Base-by-base conservation (phyloP, 306 rosid genomes). In the Canavalia ensiformis region DNA sequence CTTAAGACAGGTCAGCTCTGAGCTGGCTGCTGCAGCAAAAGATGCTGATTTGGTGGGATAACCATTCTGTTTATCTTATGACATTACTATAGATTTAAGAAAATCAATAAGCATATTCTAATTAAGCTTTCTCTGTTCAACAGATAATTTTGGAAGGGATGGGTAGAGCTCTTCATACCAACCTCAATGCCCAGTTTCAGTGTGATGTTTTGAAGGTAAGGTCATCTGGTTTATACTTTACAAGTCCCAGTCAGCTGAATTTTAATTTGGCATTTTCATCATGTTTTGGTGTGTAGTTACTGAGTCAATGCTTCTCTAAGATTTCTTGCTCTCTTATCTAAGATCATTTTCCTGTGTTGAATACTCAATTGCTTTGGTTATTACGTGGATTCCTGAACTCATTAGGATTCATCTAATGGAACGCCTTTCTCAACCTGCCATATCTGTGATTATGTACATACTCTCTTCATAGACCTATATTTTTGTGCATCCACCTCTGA, bases 1-100 rank as follows among this genome's bases (percentile, higher is more conserved):
- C 89, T 83, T 92, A 46, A 87, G 97, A 86, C 97, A 92, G 85
- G 97, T 92, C 89, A 92, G 97, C 94, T 92, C 97, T 42, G 94
- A 92, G 81, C 88, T 92, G 67, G 91, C 97, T 54, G 93, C 88
- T 35, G 94, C 91, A 10, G 93, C 94, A 30, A 90, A 92, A 83
- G 90, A 85, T 60, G 94, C 94, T 0, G 97, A 92, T 76, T 72
- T 92, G 94, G 97, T 92, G 84, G 49, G 89, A 59, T 42, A 2
- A 73, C 66, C 52, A 12, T 87, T 77, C 76, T 74, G 30, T 68
- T 76, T 64, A 62, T 44, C 42, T 57, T 35, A 49, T 51, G 18
- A 75, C 54, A 42, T 30, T 31, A n/a, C 25, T 62, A 31, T 11
- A 33, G 49, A 9, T 34, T 46, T 52, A 47, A 54, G 57, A 62